Evolutionary conservation across 2,329 filamentous ascomycete species (phyloP), one percentile per base, ranked within the genome.

Genomic region (Monilinia fructigena): DNA sequence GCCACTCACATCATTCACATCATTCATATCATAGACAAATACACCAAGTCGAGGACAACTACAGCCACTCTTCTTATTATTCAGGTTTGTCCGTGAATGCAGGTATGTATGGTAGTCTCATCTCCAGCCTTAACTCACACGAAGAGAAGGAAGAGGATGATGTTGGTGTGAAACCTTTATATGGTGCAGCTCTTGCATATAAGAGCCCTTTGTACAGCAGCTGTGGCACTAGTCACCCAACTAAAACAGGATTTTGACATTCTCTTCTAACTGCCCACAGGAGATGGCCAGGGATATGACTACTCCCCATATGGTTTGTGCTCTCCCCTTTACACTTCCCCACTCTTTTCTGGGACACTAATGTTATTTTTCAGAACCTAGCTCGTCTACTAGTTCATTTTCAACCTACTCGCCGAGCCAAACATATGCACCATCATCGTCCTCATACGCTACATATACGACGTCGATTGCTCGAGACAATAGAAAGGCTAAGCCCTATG

Each of bases 401-500:
- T 42, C 26, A 26, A 35, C 48, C 6, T 66, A 66, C 38, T 31
- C 48, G 6, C 38, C 58, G 6, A 40, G 52, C 11, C 50, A 55
- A 26, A 1, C 58, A 10, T 55, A 63, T 50, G 10, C 35, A 48
- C 20, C 56, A 31, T 16, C 48, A 1, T 18, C 55, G 4, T 38
- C 55, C 18, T 35, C 23, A 10, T 67, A 67, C n/a, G 5, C 47
- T 20, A 8, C 28, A 4, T 61, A 67, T 23, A 31, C 10, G n/a
- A 42, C 61, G n/a, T 40, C 66, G 28, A 65, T 28, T 48, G 8
- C 26, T 38, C 38, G 48, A 48, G 38, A 42, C 7, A 42, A 18
- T 1, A 54, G 35, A 18, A 31, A 63, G 8, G 31, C 58, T 11
- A 67, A 60, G 26, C 54, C 47, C 35, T 70, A 71, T 53, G 69